Percentiles rank a stretch among this genome's conserved stretches.
Evolutionary conservation across 306 rosid species (phyloP).

Genomic region (Medicago ruthenica): DNA sequence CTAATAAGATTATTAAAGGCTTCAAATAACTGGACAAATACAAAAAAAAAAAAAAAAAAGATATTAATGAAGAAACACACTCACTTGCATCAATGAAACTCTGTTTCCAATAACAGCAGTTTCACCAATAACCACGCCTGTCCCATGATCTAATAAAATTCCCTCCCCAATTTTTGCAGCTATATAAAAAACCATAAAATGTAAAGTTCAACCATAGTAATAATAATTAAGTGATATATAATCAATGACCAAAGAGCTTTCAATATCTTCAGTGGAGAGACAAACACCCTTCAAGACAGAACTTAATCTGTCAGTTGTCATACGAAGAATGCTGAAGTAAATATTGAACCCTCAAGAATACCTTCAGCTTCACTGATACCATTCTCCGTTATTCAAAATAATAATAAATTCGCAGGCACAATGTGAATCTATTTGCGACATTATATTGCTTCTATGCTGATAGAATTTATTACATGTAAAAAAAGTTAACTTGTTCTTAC

Average conservation of each 20-base stretch:
- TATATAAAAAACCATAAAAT: conserved; percentile 38
- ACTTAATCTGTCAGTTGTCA: conserved; percentile 17
- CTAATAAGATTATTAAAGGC: conserved; percentile 13
- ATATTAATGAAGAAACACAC: conserved; percentile 44
- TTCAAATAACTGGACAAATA: conserved; percentile 28
- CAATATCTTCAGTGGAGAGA: conserved; percentile 29
- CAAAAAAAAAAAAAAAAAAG: conserved; percentile 23
- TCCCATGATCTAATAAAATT: conserved; percentile 91
- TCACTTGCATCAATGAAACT: conserved; percentile 95
- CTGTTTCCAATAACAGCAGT: conserved; percentile 91
- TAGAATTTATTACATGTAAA: no score
- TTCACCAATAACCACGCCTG: conserved; percentile 98
- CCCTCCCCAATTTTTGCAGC: conserved; percentile 98
- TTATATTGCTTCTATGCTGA: no score
- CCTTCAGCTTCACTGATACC: no score
- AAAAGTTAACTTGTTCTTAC: background rate
- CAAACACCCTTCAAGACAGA: conserved; percentile 40
- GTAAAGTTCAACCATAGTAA: conserved; percentile 40
- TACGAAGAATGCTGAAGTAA: no score
- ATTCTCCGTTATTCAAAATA: no score
- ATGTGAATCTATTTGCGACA: no score
- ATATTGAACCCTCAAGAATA: no score
- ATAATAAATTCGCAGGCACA: no score
- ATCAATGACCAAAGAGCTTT: conserved; percentile 39
- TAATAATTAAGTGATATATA: background rate